Base-by-base conservation (phyloP, 768 basidiomycete genomes). In the Amanita rubescens region DNA sequence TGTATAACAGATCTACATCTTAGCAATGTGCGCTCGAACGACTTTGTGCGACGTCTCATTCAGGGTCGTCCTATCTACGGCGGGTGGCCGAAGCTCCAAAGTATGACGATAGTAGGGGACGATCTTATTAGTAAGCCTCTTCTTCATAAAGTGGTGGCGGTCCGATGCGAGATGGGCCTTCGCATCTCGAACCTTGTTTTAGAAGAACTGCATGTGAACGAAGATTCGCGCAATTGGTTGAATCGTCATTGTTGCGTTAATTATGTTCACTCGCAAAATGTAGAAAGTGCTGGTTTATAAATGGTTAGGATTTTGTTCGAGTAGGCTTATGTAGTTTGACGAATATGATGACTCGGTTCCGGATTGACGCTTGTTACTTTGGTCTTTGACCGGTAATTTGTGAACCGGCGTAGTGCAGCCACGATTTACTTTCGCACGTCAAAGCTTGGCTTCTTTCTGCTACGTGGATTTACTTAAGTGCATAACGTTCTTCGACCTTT, bases 61-160 rank as follows among this genome's bases (percentile, higher is more conserved):
- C 20, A 46, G 19, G 14, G 20, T 12, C 39, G 14, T 41, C 14
- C 9, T n/a, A n/a, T n/a, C n/a, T n/a, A n/a, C n/a, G n/a, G n/a
- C n/a, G n/a, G n/a, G 3, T 66, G 65, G 60, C 63, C 63, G 7
- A 51, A 60, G n/a, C 54, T 69, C 6, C 54, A 56, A 37, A 56
- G 53, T 4, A 56, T 69, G 37, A 56, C 58, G 17, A 56, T 68
- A 19, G 54, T 35, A 34, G 58, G 61, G 0, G 67, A 68, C 50
- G 25, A 62, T 5, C 45, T 58, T 25, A 53, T 58, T 10, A 66
- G 63, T 44, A 61, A 58, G 51, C 65, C 65, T 10, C 63, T 69
- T 12, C 58, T 70, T 12, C 65, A 66, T 39, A 60, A 58, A 20
- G 57, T 64, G 1, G 58, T 70, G 22, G 20, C 10, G 8, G 42